Conservation (phyloP, 345 rosid genomes). For the Eucalyptus paniculata region DNA sequence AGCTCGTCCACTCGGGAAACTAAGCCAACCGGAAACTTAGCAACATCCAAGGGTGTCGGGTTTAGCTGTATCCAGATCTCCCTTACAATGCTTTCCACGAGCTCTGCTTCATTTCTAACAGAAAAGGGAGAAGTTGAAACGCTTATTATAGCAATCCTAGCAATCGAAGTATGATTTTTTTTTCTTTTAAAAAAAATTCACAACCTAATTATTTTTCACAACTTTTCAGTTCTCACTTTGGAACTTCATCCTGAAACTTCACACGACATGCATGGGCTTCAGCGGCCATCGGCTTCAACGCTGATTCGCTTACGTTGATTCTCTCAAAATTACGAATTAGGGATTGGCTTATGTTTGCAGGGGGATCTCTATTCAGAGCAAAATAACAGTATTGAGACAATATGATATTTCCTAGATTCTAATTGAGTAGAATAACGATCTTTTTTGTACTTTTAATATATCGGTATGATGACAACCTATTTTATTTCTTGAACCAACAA, state of each 20-base stretch:
- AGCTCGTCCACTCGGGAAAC: neutral
- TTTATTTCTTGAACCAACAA: neutral
- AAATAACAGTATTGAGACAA: neutral
- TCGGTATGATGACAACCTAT: neutral
- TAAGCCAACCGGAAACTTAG: neutral
- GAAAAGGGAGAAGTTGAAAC: neutral
- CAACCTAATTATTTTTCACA: neutral
- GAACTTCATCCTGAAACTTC: neutral
- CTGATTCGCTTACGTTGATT: neutral
- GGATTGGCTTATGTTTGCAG: neutral
- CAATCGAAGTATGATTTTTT: too few species aligned
- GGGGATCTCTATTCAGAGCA: accelerated
- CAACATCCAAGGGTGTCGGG: neutral
- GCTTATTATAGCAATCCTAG: neutral
- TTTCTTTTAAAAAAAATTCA: neutral
- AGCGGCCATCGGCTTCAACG: neutral
- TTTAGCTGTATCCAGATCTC: neutral
- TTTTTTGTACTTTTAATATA: neutral
- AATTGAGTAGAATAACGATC: too few species aligned
- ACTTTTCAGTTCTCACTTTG: neutral
- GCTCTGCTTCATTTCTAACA: neutral
- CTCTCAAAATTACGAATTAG: neutral
- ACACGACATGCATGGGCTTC: neutral
- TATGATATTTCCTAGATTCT: neutral
- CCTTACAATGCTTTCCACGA: neutral